Evolutionary conservation across 2,329 filamentous ascomycete species (phyloP).

Genomic region (Pyrenochaeta sp.): DNA sequence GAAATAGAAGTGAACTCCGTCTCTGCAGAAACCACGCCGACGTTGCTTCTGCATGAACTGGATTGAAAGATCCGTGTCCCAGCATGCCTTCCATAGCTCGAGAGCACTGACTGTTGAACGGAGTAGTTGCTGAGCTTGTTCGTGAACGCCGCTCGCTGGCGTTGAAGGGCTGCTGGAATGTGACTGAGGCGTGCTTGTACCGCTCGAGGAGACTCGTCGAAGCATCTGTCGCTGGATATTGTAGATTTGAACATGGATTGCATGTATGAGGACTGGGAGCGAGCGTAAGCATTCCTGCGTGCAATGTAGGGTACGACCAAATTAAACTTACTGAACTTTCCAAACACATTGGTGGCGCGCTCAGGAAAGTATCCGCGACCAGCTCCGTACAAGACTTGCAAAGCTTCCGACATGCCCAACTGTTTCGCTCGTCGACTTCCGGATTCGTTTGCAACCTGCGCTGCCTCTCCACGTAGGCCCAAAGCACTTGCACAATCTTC

Average conservation of each 20-base stretch:
- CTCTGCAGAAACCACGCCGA: slow-evolving; percentile 74
- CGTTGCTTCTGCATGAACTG: slow-evolving; percentile 71
- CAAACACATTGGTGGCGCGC: slow-evolving; percentile 74
- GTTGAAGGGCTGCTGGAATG: slow-evolving; percentile 60
- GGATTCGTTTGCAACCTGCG: slow-evolving; percentile 67
- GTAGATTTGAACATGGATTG: slow-evolving; percentile 70
- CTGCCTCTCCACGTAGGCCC: slow-evolving; percentile 67
- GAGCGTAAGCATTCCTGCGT: slow-evolving; percentile 12
- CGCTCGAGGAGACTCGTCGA: slow-evolving; percentile 49
- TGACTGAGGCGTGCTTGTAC: slow-evolving; percentile 65
- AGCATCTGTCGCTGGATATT: slow-evolving; percentile 57
- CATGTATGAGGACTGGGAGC: slow-evolving; percentile 69
- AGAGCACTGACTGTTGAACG: slow-evolving; percentile 62
- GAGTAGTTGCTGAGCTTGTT: slow-evolving; percentile 59
- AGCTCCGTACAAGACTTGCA: slow-evolving; percentile 68
- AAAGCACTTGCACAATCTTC: slow-evolving; percentile 71
- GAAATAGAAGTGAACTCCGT: slow-evolving; percentile 78
- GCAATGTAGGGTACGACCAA: background rate
- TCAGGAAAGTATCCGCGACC: slow-evolving; percentile 68
- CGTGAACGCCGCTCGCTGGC: slow-evolving; percentile 53
- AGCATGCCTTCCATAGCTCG: slow-evolving; percentile 75
- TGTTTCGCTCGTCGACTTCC: slow-evolving; percentile 72
- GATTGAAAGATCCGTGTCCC: slow-evolving; percentile 73
- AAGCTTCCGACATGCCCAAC: slow-evolving; percentile 68
- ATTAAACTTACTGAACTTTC: slow-evolving; percentile 65